A percentile compares a stretch with the other conserved stretches of the same genome.
These are phyloP conservation scores for Trametes pubescens DNA, from an alignment of 1,284 basidiomycete genomes.

Conservation along the genomic window DNA sequence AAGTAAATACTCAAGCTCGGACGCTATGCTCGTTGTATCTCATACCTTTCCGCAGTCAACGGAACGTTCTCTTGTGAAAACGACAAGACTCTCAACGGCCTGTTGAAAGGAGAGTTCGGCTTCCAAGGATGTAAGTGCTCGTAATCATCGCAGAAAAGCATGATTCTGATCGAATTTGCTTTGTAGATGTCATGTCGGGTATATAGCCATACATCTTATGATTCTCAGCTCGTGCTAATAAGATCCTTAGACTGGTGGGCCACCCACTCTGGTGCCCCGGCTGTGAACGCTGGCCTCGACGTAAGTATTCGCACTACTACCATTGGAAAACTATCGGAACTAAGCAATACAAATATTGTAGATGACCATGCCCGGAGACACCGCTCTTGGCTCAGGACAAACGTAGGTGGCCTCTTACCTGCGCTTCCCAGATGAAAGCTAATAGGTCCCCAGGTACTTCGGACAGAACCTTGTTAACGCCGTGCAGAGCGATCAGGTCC, in stretches of 20 bases:
- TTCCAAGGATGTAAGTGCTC: constrained; percentile 69
- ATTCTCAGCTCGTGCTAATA: background rate
- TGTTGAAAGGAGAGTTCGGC: constrained; percentile 76
- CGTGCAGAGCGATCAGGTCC: constrained; percentile 33
- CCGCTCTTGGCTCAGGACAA: constrained; percentile 46
- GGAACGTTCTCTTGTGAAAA: constrained; percentile 75
- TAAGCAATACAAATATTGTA: constrained; percentile 35
- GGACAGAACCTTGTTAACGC: constrained; percentile 33
- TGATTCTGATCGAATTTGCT: background rate
- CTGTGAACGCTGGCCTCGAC: constrained; percentile 68
- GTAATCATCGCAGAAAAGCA: too few relatives aligned
- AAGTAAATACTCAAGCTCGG: constrained; percentile 41
- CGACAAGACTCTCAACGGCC: constrained; percentile 68
- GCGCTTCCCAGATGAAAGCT: too few relatives aligned
- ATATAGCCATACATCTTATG: background rate
- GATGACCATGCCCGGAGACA: constrained; percentile 72
- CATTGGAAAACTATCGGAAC: background rate
- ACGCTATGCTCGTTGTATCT: background rate
- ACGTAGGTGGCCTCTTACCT: constrained; percentile 28
- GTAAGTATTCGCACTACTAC: constrained; percentile 39
- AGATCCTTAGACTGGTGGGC: constrained; percentile 54
- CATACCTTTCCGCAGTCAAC: constrained; percentile 54
- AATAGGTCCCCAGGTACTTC: constrained; percentile 16
- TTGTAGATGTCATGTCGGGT: constrained; percentile 40
- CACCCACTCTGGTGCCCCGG: constrained; percentile 44